Evolutionary conservation across 2,329 filamentous ascomycete species (phyloP).

Genomic region (Didymella arachidicola): DNA sequence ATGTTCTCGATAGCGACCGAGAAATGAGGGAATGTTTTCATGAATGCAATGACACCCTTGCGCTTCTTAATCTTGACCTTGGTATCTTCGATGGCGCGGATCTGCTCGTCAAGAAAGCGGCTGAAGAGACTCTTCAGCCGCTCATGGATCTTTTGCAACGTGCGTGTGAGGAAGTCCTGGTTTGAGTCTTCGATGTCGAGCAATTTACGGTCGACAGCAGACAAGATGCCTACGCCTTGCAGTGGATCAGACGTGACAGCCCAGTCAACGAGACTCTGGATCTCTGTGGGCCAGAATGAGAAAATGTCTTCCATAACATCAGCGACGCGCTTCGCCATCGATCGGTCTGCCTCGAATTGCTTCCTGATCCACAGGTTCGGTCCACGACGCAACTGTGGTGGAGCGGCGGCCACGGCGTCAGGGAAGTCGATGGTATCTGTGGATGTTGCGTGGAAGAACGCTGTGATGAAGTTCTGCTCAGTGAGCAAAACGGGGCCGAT

Average conservation of each 20-base stretch:
- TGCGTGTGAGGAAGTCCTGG: slow-evolving; percentile 85
- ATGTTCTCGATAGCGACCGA: slow-evolving; percentile 84
- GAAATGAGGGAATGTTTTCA: slow-evolving; percentile 91
- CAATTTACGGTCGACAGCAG: slow-evolving; percentile 79
- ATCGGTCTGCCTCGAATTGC: slow-evolving; percentile 86
- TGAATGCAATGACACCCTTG: slow-evolving; percentile 94
- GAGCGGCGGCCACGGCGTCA: slow-evolving; percentile 73
- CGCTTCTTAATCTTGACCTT: slow-evolving; percentile 99
- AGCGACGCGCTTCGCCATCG: slow-evolving; percentile 83
- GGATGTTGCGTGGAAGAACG: slow-evolving; percentile 95
- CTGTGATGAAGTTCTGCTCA: slow-evolving; percentile 97
- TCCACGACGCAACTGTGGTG: slow-evolving; percentile 73
- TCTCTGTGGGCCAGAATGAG: slow-evolving; percentile 77
- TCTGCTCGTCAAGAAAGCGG: slow-evolving; percentile 92
- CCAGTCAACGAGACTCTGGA: slow-evolving; percentile 85
- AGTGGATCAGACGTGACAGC: slow-evolving; percentile 80
- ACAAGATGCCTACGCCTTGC: slow-evolving; percentile 88
- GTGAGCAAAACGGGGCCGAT: slow-evolving; percentile 83
- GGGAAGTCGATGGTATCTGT: slow-evolving; percentile 82
- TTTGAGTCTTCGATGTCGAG: slow-evolving; percentile 85
- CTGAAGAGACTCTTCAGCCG: slow-evolving; percentile 78
- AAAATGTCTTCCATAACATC: slow-evolving; percentile 90
- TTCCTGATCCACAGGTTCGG: slow-evolving; percentile 77
- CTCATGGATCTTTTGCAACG: slow-evolving; percentile 80
- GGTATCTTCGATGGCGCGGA: slow-evolving; percentile 94